Conservation (phyloP, 169 alveolate genomes). For the Blepharisma undulans region DNA sequence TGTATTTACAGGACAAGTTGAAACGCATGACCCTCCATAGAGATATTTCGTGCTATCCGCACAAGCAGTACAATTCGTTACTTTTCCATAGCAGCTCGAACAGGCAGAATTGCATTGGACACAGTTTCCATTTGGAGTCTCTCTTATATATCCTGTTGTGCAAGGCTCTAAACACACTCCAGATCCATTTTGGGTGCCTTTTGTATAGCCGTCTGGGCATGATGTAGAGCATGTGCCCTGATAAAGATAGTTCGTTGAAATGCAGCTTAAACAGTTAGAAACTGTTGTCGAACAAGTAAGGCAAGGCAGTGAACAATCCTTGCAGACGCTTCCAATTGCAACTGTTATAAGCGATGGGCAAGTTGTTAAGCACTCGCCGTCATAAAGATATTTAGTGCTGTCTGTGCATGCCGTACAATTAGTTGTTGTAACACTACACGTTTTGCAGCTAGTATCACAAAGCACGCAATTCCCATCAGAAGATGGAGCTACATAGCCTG, state of each 20-base stretch:
- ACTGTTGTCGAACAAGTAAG: neutral
- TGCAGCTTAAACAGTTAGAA: neutral
- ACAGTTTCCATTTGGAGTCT: neutral
- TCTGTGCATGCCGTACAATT: neutral
- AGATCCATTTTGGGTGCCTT: neutral
- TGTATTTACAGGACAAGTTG: conserved; percentile 9
- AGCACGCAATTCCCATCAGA: neutral
- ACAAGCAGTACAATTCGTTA: neutral
- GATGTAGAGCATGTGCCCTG: neutral
- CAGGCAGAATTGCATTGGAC: neutral
- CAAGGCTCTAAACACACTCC: neutral
- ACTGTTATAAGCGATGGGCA: neutral
- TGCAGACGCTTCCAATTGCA: neutral
- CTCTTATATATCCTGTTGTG: neutral
- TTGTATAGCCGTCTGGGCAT: conserved; percentile 16
- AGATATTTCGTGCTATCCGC: neutral
- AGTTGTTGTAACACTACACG: neutral
- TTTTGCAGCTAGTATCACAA: neutral
- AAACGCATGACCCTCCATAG: neutral
- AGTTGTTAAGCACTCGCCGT: neutral
- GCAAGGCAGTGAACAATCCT: neutral
- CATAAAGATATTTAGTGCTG: conserved; percentile 13
- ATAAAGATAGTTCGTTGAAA: neutral
- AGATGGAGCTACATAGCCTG: neutral
- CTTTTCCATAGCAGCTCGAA: neutral